Percentiles rank a stretch among this genome's conserved stretches.
These are phyloP conservation scores for Straminergon stramineum DNA, from an alignment of 225 moss, liverwort and hornwort species.

Conservation along the genomic window DNA sequence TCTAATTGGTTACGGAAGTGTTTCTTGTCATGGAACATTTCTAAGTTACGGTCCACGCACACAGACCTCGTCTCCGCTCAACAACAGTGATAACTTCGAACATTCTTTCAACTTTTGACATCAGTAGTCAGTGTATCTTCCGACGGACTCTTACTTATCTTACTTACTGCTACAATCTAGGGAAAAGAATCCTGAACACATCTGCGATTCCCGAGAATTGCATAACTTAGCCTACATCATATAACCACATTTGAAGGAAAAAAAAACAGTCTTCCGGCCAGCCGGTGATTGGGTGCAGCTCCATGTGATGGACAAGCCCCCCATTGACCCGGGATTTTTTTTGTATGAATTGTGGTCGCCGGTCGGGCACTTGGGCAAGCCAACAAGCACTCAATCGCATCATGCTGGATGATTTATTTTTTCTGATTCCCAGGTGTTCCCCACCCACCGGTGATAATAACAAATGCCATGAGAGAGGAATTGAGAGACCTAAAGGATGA, in stretches of 20 bases:
- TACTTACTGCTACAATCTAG: background rate
- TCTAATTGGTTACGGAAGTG: background rate
- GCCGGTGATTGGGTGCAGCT: background rate
- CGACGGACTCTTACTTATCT: no score
- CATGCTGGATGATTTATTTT: no score
- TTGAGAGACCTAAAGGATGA: background rate
- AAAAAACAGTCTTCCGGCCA: background rate
- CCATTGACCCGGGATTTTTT: accelerated
- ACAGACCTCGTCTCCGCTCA: background rate
- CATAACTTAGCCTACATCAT: no score
- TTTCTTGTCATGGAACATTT: background rate
- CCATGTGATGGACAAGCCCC: background rate
- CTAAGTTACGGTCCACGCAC: background rate
- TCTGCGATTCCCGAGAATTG: background rate
- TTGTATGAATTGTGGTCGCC: background rate
- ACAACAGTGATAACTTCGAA: background rate
- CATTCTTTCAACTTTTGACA: background rate
- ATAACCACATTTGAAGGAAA: background rate
- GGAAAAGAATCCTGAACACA: background rate
- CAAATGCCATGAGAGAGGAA: background rate
- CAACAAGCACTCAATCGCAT: background rate
- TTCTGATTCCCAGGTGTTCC: background rate
- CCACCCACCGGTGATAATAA: background rate
- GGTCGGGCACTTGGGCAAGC: background rate
- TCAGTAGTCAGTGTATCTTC: no score